These are phyloP conservation scores for Chaetoceros tenuissimus DNA, from an alignment of 108 stramenopile species.

Conservation along the genomic window DNA sequence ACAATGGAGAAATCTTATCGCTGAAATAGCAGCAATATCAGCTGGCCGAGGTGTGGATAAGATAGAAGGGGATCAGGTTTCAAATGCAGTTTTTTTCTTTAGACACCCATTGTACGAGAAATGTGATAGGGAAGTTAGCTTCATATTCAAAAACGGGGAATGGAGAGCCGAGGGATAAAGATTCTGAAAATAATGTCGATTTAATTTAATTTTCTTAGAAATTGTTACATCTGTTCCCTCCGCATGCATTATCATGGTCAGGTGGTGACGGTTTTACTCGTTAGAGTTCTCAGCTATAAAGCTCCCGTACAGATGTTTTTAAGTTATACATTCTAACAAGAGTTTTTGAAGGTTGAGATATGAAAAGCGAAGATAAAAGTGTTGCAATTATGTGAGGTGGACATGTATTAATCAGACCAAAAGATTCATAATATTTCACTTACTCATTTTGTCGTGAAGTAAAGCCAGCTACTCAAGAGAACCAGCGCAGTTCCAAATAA, in stretches of 20 bases:
- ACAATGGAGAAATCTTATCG: slow-evolving; percentile 22
- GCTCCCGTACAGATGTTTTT: slow-evolving; percentile 27
- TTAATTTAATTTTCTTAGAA: too few relatives aligned
- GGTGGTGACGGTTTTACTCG: slow-evolving; percentile 27
- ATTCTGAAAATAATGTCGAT: neutral
- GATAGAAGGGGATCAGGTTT: slow-evolving; percentile 29
- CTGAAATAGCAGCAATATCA: slow-evolving; percentile 29
- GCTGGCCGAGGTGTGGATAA: slow-evolving; percentile 20
- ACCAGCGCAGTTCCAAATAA: slow-evolving; percentile 40
- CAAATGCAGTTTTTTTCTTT: slow-evolving; percentile 22
- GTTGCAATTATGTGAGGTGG: slow-evolving; percentile 5
- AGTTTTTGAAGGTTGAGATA: neutral
- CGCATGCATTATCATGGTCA: slow-evolving; percentile 37
- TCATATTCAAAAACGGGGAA: slow-evolving; percentile 15
- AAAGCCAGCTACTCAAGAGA: slow-evolving; percentile 41
- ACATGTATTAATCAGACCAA: slow-evolving; percentile 1
- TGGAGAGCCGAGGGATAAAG: slow-evolving; percentile 30
- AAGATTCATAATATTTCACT: neutral
- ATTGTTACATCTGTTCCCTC: slow-evolving; percentile 25
- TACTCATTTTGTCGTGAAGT: slow-evolving; percentile 26
- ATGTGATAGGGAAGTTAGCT: slow-evolving; percentile 36
- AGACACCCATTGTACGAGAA: slow-evolving; percentile 19
- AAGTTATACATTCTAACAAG: neutral
- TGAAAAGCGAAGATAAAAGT: slow-evolving; percentile 5
- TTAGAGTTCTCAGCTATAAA: slow-evolving; percentile 11